Evolutionary conservation across 495 filamentous ascomycete genomes (phyloP).

Genomic region (Corynascus novoguineensis): DNA sequence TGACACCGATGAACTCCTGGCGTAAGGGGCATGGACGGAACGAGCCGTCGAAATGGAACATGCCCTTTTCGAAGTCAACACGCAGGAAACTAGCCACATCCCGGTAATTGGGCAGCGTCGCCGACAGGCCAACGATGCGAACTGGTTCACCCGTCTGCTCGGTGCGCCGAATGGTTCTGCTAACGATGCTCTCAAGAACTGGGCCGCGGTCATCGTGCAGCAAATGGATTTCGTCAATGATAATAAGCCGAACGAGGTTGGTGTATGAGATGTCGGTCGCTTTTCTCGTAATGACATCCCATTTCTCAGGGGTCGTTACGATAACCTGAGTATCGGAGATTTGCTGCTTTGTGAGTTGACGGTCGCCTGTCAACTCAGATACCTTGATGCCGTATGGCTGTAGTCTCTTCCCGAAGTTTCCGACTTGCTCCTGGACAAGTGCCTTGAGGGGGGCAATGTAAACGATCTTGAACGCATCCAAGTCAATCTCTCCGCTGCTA

Average conservation of each 20-base stretch:
- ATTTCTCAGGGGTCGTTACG: conserved; percentile 98
- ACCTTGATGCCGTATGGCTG: conserved; percentile 89
- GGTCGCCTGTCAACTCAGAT: conserved; percentile 90
- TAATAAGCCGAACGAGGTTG: conserved; percentile 86
- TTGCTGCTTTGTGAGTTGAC: conserved; percentile 97
- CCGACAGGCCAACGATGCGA: conserved; percentile 85
- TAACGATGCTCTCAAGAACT: conserved; percentile 94
- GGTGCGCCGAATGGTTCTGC: conserved; percentile 81
- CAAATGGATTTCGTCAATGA: conserved; percentile 97
- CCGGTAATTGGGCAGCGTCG: conserved; percentile 92
- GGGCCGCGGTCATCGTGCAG: conserved; percentile 96
- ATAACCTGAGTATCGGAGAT: conserved; percentile 98
- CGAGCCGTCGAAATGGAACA: conserved; percentile 95
- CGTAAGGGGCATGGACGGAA: conserved; percentile 88
- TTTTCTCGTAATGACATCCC: conserved; percentile 98
- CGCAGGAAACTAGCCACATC: conserved; percentile 96
- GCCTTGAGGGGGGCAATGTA: conserved; percentile 94
- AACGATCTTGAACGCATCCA: conserved; percentile 96
- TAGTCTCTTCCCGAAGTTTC: conserved; percentile 88
- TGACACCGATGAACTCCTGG: conserved; percentile 97
- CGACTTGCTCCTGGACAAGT: conserved; percentile 92
- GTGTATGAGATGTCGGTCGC: conserved; percentile 96
- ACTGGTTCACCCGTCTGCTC: conserved; percentile 92
- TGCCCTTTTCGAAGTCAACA: conserved; percentile 74
- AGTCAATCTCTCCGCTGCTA: conserved; percentile 78